These are phyloP conservation scores for Cytospora chrysosperma DNA, from an alignment of 2,329 filamentous ascomycete genomes.

Conservation along the genomic window DNA sequence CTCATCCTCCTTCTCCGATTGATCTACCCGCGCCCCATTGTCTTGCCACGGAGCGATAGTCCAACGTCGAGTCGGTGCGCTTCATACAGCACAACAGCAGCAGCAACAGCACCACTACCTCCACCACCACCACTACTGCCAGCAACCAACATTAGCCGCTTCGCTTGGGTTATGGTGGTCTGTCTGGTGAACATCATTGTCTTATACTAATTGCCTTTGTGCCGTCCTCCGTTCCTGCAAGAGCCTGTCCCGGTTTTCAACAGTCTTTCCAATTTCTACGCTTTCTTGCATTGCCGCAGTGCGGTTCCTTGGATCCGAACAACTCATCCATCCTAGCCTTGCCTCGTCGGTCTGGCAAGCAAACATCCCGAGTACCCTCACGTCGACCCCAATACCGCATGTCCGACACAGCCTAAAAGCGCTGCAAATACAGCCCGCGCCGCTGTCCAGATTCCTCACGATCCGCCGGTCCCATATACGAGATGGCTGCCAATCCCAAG, in stretches of 20 bases:
- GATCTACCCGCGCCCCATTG: not conserved
- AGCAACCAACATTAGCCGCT: not conserved
- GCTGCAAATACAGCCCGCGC: conserved; percentile 21
- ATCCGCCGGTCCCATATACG: conserved; percentile 25
- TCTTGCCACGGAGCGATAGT: conserved; percentile 1
- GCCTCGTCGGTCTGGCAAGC: conserved; percentile 3
- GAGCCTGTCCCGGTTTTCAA: conserved; percentile 9
- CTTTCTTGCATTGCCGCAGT: conserved; percentile 19
- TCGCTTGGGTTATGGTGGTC: not conserved
- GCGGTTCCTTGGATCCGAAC: conserved; percentile 9
- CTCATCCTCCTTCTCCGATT: not conserved
- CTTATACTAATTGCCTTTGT: conserved; percentile 14
- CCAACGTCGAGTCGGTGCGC: conserved; percentile 9
- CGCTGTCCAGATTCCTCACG: conserved; percentile 16
- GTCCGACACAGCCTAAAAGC: conserved; percentile 18
- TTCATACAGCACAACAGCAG: not conserved
- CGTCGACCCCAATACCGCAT: conserved; percentile 20
- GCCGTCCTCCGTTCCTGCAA: conserved; percentile 15
- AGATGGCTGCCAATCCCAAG: conserved; percentile 35
- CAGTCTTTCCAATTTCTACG: conserved; percentile 1
- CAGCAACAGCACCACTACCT: not conserved
- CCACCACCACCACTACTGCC: not conserved
- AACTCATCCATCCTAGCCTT: conserved; percentile 10
- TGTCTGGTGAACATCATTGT: conserved; percentile 3
- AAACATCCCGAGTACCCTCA: conserved; percentile 12